Conservation (phyloP, 768 basidiomycete species). For the Rhizopogon vinicolor region DNA sequence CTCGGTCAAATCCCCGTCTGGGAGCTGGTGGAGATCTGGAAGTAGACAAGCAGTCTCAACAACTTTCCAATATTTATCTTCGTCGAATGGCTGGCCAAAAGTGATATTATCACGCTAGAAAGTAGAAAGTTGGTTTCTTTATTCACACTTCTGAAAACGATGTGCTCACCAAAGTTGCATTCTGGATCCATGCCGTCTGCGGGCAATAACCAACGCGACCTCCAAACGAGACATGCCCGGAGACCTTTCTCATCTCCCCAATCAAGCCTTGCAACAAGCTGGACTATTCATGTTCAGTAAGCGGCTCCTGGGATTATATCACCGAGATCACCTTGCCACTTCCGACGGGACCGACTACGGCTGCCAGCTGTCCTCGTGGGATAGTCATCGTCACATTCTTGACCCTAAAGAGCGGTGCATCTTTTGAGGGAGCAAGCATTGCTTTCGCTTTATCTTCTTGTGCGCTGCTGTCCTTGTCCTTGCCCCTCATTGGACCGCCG, state of each 20-base stretch:
- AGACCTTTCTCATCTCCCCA: conserved; percentile 60
- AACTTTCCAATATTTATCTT: conserved; percentile 61
- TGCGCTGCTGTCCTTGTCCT: background rate
- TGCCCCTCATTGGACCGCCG: background rate
- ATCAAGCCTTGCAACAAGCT: conserved; percentile 59
- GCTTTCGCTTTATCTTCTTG: conserved; percentile 8
- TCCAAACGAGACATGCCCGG: conserved; percentile 54
- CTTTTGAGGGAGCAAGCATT: conserved; percentile 3
- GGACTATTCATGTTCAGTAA: conserved; percentile 27
- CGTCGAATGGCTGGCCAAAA: conserved; percentile 63
- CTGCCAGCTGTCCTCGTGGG: conserved; percentile 53
- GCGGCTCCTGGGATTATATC: background rate
- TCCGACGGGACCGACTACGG: conserved; percentile 48
- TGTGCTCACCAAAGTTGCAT: conserved; percentile 47
- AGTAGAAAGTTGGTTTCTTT: background rate
- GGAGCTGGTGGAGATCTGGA: conserved; percentile 59
- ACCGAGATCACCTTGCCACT: conserved; percentile 26
- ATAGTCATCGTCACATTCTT: conserved; percentile 47
- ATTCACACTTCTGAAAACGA: background rate
- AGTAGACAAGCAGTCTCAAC: conserved; percentile 55
- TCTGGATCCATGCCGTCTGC: conserved; percentile 77
- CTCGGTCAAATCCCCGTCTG: conserved; percentile 71
- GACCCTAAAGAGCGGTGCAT: conserved; percentile 37
- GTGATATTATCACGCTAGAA: conserved; percentile 60
- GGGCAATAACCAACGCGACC: conserved; percentile 66